phyloP scores from a whole-genome alignment of 192 early-diverging fungal genomes.

The Gonapodya sp. region DNA sequence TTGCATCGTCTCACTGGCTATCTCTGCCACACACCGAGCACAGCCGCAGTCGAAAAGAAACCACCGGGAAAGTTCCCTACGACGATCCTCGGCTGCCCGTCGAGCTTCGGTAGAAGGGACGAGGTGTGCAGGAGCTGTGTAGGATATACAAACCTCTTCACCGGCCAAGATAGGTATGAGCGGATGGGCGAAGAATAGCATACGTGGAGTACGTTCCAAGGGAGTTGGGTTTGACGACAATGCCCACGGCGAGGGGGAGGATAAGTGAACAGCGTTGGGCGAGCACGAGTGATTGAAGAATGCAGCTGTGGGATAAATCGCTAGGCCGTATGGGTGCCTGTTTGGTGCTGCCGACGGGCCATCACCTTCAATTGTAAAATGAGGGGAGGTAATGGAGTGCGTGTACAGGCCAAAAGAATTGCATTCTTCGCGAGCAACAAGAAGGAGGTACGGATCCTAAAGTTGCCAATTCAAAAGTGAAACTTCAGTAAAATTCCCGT shows the following conservation, averaged over 20 bases:
- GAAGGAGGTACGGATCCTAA: background rate
- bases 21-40: background rate
- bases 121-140: background rate
- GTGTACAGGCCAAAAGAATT: background rate
- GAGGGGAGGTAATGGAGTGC: background rate
- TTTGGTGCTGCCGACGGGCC: no score
- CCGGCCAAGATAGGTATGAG: background rate
- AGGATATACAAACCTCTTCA: background rate
- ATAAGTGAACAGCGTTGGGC: slow-evolving; percentile 18
- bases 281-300: slow-evolving; percentile 63
- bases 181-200: background rate
- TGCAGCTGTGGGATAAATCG: slow-evolving; percentile 52
- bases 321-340: slow-evolving; percentile 26
- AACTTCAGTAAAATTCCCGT: no score
- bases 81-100: background rate
- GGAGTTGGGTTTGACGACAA: background rate
- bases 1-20: background rate
- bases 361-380: no score
- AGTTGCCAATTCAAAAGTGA: no score
- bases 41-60: background rate
- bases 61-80: background rate
- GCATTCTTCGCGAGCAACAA: background rate
- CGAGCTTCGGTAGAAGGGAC: background rate
- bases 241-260: background rate
- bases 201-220: background rate